These are phyloP conservation scores for Babesia caballi DNA, from an alignment of 169 alveolate genomes.

Conservation along the genomic window DNA sequence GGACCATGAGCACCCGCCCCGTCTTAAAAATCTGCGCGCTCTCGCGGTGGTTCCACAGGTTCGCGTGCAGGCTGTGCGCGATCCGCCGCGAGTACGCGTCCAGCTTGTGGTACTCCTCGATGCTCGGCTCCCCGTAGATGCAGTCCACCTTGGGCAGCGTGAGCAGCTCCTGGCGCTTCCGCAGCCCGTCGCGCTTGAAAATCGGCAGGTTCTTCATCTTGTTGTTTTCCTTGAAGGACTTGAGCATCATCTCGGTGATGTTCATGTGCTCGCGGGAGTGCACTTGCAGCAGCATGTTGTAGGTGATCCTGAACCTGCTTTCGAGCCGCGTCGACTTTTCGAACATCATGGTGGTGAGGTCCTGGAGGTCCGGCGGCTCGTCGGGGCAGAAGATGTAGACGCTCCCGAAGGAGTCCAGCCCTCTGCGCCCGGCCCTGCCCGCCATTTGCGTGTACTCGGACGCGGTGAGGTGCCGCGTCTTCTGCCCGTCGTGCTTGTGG, in stretches of 20 bases:
- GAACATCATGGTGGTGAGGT: constrained; percentile 83
- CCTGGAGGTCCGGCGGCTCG: constrained; percentile 86
- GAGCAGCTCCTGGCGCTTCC: constrained; percentile 54
- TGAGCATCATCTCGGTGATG: constrained; percentile 81
- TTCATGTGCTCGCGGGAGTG: constrained; percentile 78
- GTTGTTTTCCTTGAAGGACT: constrained; percentile 83
- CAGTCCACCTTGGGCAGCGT: constrained; percentile 47
- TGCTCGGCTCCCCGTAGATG: constrained; percentile 58
- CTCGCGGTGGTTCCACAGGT: constrained; percentile 59
- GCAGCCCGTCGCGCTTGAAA: constrained; percentile 24
- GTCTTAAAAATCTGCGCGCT: constrained; percentile 34
- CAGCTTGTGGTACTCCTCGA: constrained; percentile 49
- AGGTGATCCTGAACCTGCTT: constrained; percentile 91
- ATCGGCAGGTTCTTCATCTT: constrained; percentile 71
- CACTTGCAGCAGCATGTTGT: constrained; percentile 84
- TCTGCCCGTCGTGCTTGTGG: constrained; percentile 90
- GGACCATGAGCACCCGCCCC: constrained; percentile 61
- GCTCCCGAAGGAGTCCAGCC: constrained; percentile 94
- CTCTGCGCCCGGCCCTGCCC: constrained; percentile 99
- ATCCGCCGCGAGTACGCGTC: constrained; percentile 22
- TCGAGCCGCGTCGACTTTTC: constrained; percentile 81
- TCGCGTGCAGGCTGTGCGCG: constrained; percentile 33
- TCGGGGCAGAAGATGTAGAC: constrained; percentile 88
- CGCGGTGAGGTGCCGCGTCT: constrained; percentile 85
- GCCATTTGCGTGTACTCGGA: constrained; percentile 98